Evolutionary conservation across 495 filamentous ascomycete species (phyloP).

Genomic region (Acidiella bohemica): DNA sequence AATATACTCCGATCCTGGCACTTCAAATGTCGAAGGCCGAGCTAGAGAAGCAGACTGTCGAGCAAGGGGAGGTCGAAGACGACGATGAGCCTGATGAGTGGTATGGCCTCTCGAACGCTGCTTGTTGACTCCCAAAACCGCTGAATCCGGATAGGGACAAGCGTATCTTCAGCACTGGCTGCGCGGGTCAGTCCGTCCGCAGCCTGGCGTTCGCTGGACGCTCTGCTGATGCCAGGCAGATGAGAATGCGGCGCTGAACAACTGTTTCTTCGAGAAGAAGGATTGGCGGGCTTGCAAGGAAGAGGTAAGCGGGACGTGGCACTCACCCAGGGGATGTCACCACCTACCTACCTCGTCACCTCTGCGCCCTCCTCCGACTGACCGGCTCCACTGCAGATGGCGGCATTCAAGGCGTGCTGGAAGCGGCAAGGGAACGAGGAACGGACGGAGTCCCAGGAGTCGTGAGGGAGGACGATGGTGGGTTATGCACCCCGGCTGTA

Average conservation of each 20-base stretch:
- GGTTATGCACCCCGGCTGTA: too few relatives aligned
- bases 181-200: constrained; percentile 60
- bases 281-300: constrained; percentile 85
- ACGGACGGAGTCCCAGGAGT: constrained; percentile 64
- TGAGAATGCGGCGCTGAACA: constrained; percentile 81
- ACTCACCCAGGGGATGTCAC: neutral
- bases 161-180: constrained; percentile 93
- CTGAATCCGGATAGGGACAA: too few relatives aligned
- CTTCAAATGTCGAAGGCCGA: constrained; percentile 42
- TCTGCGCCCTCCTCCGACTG: too few relatives aligned
- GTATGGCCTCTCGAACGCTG: constrained; percentile 42
- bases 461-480: constrained; percentile 13
- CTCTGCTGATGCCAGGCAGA: too few relatives aligned
- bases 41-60: constrained; percentile 29
- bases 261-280: constrained; percentile 92
- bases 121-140: too few relatives aligned
- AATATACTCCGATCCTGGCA: too few relatives aligned
- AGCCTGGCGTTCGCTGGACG: too few relatives aligned
- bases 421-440: constrained; percentile 77
- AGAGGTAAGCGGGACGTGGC: constrained; percentile 62
- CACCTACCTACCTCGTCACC: too few relatives aligned
- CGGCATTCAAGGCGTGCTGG: constrained; percentile 85
- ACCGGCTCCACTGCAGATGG: too few relatives aligned
- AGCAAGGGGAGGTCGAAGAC: constrained; percentile 36
- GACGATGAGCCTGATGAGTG: constrained; percentile 95